phyloP scores from a whole-genome alignment of 768 basidiomycete genomes.

The Rhizopogon salebrosus region DNA sequence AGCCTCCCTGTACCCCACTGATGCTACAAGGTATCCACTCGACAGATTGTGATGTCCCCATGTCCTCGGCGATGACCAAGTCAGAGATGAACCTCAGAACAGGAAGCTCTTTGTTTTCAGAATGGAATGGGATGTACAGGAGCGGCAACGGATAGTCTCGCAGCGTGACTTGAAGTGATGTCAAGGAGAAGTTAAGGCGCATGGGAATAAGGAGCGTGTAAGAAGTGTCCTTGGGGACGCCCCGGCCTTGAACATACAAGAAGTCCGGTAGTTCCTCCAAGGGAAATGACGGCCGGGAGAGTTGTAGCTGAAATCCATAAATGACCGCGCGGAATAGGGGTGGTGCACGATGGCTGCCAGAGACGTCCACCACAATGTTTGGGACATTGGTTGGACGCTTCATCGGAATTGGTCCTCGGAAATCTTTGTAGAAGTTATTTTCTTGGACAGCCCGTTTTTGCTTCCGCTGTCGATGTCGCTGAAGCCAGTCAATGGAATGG shows the following conservation, averaged over 20 bases:
- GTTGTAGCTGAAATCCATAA: conserved; percentile 48
- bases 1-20: conserved; percentile 48
- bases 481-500: conserved; percentile 70
- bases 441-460: conserved; percentile 47
- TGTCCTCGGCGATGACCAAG: conserved; percentile 84
- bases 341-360: conserved; percentile 32
- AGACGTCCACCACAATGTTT: conserved; percentile 41
- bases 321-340: conserved; percentile 71
- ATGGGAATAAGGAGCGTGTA: conserved; percentile 83
- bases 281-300: conserved; percentile 59
- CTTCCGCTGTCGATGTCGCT: conserved; percentile 44
- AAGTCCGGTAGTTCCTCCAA: conserved; percentile 52
- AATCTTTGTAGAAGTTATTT: conserved; percentile 37
- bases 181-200: conserved; percentile 65
- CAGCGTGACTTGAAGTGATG: conserved; percentile 54
- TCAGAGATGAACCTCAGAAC: conserved; percentile 69
- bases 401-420: conserved; percentile 33
- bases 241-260: conserved; percentile 59
- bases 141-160: conserved; percentile 90
- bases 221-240: conserved; percentile 61
- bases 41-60: conserved; percentile 61
- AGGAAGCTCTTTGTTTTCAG: conserved; percentile 27
- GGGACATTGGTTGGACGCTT: conserved; percentile 30
- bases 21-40: conserved; percentile 70
- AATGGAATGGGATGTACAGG: conserved; percentile 58